Percentiles rank a stretch among this genome's conserved stretches.
Evolutionary conservation across 345 rosid genomes (phyloP).

Genomic region (Nasturtium officinale): DNA sequence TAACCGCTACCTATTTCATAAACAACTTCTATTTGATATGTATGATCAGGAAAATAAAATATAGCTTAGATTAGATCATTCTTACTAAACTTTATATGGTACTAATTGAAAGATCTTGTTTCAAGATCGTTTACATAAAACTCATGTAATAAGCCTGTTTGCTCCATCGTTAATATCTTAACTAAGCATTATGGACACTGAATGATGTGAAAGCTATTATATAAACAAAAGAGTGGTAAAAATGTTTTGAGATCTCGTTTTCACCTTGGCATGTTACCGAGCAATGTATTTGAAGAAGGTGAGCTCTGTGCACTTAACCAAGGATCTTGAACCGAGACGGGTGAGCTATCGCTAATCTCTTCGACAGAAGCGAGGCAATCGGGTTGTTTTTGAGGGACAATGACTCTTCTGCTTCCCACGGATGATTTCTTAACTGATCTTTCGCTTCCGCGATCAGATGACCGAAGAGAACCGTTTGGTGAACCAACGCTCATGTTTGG

Average conservation of each 20-base stretch:
- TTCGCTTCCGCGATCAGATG: slow-evolving; percentile 51
- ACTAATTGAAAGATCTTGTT: slow-evolving; percentile 33
- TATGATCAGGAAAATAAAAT: not conserved
- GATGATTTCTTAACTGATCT: slow-evolving; percentile 43
- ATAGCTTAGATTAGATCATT: not conserved
- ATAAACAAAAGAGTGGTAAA: slow-evolving; percentile 32
- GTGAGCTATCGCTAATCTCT: slow-evolving; percentile 60
- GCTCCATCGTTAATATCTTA: slow-evolving; percentile 18
- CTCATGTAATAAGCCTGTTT: slow-evolving; percentile 13
- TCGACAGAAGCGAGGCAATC: slow-evolving; percentile 48
- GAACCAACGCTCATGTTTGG: slow-evolving; percentile 56
- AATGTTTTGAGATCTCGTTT: not conserved
- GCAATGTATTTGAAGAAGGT: slow-evolving; percentile 73
- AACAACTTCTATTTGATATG: not conserved
- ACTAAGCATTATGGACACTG: slow-evolving; percentile 28
- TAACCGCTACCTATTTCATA: too few relatives aligned
- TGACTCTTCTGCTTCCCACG: slow-evolving; percentile 47
- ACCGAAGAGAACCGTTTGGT: slow-evolving; percentile 52
- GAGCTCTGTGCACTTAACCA: slow-evolving; percentile 91
- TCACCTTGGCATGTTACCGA: slow-evolving; percentile 58
- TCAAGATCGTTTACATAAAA: slow-evolving; percentile 24
- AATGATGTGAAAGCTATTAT: slow-evolving; percentile 25
- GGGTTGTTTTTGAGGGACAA: slow-evolving; percentile 42
- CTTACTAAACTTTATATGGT: slow-evolving; percentile 4
- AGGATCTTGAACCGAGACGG: slow-evolving; percentile 72